These are phyloP conservation scores for Euphrasia confusa DNA, from an alignment of 257 asterid species.

Conservation along the genomic window DNA sequence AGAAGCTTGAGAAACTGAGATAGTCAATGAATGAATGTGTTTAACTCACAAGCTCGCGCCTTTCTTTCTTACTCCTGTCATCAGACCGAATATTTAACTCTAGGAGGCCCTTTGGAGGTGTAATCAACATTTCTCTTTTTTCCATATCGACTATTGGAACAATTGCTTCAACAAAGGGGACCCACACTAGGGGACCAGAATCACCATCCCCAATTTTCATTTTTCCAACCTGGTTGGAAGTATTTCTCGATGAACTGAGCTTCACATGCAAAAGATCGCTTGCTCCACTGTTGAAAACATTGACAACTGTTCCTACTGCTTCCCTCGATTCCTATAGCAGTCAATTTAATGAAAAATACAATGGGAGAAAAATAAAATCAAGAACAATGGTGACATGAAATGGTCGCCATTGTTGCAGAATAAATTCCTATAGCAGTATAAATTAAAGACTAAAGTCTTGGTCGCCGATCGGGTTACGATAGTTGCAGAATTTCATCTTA, in stretches of 20 bases:
- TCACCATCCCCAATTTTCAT: slow-evolving; percentile 34
- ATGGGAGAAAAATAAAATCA: neutral
- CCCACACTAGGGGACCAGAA: slow-evolving; percentile 74
- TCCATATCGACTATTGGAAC: slow-evolving; percentile 74
- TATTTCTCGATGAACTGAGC: slow-evolving; percentile 40
- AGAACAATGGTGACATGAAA: too few species aligned
- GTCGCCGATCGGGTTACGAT: neutral
- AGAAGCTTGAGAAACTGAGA: slow-evolving; percentile 10
- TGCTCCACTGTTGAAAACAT: slow-evolving; percentile 85
- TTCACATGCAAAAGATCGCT: slow-evolving; percentile 78
- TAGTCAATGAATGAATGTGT: slow-evolving; percentile 22
- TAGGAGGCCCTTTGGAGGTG: slow-evolving; percentile 95
- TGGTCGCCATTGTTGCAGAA: too few species aligned
- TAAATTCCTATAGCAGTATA: too few species aligned
- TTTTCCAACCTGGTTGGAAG: slow-evolving; percentile 31
- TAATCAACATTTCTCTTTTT: slow-evolving; percentile 78
- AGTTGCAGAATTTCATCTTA: neutral
- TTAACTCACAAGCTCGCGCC: slow-evolving; percentile 89
- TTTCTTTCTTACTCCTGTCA: slow-evolving; percentile 91
- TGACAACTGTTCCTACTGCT: slow-evolving; percentile 67
- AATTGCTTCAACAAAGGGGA: slow-evolving; percentile 91
- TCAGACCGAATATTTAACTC: slow-evolving; percentile 73
- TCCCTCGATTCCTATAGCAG: slow-evolving; percentile 63
- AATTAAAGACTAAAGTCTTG: slow-evolving; percentile 3
- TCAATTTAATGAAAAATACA: slow-evolving; percentile 10